phyloP scores from a whole-genome alignment of 495 filamentous ascomycete genomes.

The Penicillium coffeae region DNA sequence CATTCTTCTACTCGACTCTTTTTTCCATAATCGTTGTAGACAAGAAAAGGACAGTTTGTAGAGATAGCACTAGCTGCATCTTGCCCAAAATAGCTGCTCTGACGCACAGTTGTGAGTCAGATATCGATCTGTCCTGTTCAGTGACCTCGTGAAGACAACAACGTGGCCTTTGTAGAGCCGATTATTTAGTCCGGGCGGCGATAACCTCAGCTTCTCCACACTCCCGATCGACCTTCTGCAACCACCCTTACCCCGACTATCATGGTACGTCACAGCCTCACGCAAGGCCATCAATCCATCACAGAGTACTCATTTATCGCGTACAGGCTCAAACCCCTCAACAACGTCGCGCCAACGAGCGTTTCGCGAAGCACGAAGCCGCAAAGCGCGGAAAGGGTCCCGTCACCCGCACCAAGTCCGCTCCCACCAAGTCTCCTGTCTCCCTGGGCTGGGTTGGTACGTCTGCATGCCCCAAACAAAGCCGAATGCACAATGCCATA shows the following conservation, averaged over 20 bases:
- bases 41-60: too few relatives aligned
- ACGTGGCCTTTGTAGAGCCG: constrained; percentile 1
- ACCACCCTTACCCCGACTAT: background rate
- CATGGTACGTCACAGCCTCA: background rate
- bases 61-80: too few relatives aligned
- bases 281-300: background rate
- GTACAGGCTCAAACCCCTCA: constrained; percentile 86
- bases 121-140: background rate
- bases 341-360: constrained; percentile 84
- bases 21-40: too few relatives aligned
- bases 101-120: background rate
- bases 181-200: background rate
- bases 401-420: constrained; percentile 57
- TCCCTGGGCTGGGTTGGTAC: constrained; percentile 80
- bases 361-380: constrained; percentile 75
- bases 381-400: constrained; percentile 80
- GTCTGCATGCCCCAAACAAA: constrained; percentile 22
- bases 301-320: background rate
- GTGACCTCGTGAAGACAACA: background rate
- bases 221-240: background rate
- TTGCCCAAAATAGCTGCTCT: too few relatives aligned
- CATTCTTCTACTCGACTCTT: too few relatives aligned
- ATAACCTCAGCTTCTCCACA: background rate
- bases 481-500: background rate
- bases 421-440: constrained; percentile 66